Conservation (phyloP, 179 eudicot genomes). For the Patellifolia procumbens region DNA sequence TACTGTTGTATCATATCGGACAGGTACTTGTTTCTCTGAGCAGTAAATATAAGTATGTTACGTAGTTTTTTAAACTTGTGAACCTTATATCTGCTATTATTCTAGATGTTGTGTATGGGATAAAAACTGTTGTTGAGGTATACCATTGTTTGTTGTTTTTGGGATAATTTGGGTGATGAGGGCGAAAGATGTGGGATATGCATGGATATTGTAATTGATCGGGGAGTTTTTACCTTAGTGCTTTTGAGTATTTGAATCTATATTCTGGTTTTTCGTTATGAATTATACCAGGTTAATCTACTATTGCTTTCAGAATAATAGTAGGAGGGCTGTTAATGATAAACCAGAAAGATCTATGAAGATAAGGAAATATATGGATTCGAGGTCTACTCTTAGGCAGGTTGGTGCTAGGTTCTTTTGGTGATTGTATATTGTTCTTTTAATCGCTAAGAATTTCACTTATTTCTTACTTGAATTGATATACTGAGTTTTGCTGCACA, state of each 20-base stretch:
- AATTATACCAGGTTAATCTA: too few relatives aligned
- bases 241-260: too few relatives aligned
- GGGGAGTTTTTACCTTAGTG: slow-evolving; percentile 90
- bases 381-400: slow-evolving; percentile 78
- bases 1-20: too few relatives aligned
- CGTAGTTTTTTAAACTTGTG: too few relatives aligned
- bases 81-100: too few relatives aligned
- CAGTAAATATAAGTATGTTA: too few relatives aligned
- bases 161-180: slow-evolving; percentile 60
- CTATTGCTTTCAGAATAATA: slow-evolving; percentile 78
- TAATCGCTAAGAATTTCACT: not conserved
- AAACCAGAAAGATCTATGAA: slow-evolving; percentile 54
- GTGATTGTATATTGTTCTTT: not conserved
- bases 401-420: slow-evolving; percentile 31
- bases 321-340: slow-evolving; percentile 40
- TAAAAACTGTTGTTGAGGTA: slow-evolving; percentile 2
- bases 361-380: slow-evolving; percentile 60
- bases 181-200: slow-evolving; percentile 95
- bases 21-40: too few relatives aligned
- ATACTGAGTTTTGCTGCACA: not conserved
- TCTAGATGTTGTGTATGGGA: slow-evolving; percentile 5
- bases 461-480: not conserved
- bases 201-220: slow-evolving; percentile 73
- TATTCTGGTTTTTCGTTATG: too few relatives aligned
- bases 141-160: slow-evolving; percentile 14